phyloP scores from a whole-genome alignment of 495 filamentous ascomycete species.

The Niebla homalea region DNA sequence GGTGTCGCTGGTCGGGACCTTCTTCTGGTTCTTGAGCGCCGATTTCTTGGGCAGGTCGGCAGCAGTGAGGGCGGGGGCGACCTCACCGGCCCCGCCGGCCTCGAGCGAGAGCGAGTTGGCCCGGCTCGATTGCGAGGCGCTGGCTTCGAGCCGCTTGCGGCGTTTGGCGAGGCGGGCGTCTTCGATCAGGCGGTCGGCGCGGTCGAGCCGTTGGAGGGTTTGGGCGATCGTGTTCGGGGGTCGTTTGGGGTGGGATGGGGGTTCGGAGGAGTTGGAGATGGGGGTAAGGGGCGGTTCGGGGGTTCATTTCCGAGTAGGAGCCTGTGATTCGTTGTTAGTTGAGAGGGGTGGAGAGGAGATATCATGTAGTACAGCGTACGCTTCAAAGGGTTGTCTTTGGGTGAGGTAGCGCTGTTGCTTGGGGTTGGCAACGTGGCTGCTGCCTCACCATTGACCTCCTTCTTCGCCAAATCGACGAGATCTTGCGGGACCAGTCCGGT shows the following conservation, averaged over 20 bases:
- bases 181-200: constrained; percentile 30
- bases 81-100: constrained; percentile 29
- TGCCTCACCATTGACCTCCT: constrained; percentile 23
- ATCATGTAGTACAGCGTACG: constrained; percentile 30
- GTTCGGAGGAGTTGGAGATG: constrained; percentile 15
- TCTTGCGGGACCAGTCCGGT: constrained; percentile 57
- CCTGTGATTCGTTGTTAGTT: constrained; percentile 19
- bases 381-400: constrained; percentile 43
- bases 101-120: constrained; percentile 22
- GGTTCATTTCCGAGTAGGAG: constrained; percentile 19
- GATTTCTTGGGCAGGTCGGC: constrained; percentile 39
- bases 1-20: constrained; percentile 32
- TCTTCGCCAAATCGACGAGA: constrained; percentile 51
- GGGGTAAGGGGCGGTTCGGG: constrained; percentile 2
- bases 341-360: constrained; percentile 8
- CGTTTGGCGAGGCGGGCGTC: constrained; percentile 39
- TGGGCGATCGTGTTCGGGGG: constrained; percentile 15
- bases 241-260: constrained; percentile 12
- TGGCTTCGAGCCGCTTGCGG: constrained; percentile 29
- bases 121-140: constrained; percentile 11
- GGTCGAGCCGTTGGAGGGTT: constrained; percentile 25
- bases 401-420: constrained; percentile 31
- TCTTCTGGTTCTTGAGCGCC: constrained; percentile 41
- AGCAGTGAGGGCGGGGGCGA: constrained; percentile 28
- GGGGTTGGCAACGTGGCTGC: constrained; percentile 16